Base-by-base conservation (phyloP, 148 eudicot species). In the Chenopodium formosanum region DNA sequence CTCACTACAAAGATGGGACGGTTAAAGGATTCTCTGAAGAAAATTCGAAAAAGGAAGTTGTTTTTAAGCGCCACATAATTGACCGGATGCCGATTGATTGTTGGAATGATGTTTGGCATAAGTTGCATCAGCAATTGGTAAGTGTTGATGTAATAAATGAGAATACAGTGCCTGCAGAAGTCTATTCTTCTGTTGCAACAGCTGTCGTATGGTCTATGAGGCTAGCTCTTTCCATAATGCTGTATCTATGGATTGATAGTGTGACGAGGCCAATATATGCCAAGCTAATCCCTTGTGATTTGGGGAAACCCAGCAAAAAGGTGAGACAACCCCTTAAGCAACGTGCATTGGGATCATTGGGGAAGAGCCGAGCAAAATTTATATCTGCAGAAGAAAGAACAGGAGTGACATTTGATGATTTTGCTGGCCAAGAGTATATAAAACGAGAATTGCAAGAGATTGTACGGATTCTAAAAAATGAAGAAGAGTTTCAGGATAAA, bases 341-440 rank as follows among this genome's bases (percentile, higher is more conserved):
- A 34, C 85, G 77, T 47, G 87, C 94, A 32, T 92, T 95, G 82
- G 98, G 98, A 79, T 91, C 98, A 83, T 80, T 95, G 78, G 98
- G 98, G 78, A 93, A 93, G 89, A 95, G 98, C 83, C 87, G 98
- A 81, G 98, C 97, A 16, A 95, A 93, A 83, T 95, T 95, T 78
- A 95, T 95, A 81, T 91, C 98, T 77, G 98, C 98, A 65, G 98
- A 95, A 84, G 95, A 92, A 84, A 91, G 88, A 84, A 95, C 98
- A 50, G 98, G 98, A 74, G 88, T 95, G 44, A 93, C 98, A 76
- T 95, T 95, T 77, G 92, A 95, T 84, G 98, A 95, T 85, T 95
- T 93, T 91, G 98, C 97, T 72, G 98, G 98, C 52, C 98, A 95
- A 84, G 97, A 95, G 82, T 95, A 95, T 87, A 93, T 95, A 78